Base-by-base conservation (phyloP, 139 green algal genomes). In the Micractinium conductrix region DNA sequence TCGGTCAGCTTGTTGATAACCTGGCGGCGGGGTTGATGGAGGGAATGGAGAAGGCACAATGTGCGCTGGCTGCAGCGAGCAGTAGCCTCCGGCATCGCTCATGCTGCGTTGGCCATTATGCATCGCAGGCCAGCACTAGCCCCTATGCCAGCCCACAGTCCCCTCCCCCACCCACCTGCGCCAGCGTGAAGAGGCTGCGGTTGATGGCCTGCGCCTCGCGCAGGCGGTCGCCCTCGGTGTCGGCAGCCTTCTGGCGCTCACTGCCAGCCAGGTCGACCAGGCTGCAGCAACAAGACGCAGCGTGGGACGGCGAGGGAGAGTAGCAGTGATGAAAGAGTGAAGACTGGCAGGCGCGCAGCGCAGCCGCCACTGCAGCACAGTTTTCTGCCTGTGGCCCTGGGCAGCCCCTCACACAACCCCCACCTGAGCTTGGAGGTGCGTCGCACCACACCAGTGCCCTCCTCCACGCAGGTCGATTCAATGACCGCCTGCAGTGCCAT, bases 141-240 rank as follows among this genome's bases (percentile, higher is more conserved):
- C n/a, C n/a, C n/a, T n/a, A n/a, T n/a, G n/a, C n/a, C n/a, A n/a
- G n/a, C n/a, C n/a, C n/a, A n/a, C n/a, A n/a, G n/a, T n/a, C n/a
- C n/a, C n/a, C n/a, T n/a, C n/a, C 40, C 17, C 26, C 21, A 9
- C 78, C 91, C 28, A 92, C 89, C 69, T 90, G 86, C 12, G 87
- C 91, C 45, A 94, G 84, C 8, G 89, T 82, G 44, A 71, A 88
- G 37, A 93, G 85, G 58, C 73, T 90, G 74, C 86, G 91, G 88
- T 95, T 95, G 83, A 95, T 95, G 58, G 81, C 84, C 58, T 86
- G 84, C 16, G 93, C 90, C 89, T 96, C 93, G 69, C 86, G 89
- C 16, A 94, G 89, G 4, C 88, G 81, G 63, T 83, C 81, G 12
- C 87, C 92, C 78, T 81, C 58, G 37, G 85, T 69, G 7, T 90